These are phyloP conservation scores for Umbilicus rupestris DNA, from an alignment of 164 flowering plant species.

Conservation along the genomic window DNA sequence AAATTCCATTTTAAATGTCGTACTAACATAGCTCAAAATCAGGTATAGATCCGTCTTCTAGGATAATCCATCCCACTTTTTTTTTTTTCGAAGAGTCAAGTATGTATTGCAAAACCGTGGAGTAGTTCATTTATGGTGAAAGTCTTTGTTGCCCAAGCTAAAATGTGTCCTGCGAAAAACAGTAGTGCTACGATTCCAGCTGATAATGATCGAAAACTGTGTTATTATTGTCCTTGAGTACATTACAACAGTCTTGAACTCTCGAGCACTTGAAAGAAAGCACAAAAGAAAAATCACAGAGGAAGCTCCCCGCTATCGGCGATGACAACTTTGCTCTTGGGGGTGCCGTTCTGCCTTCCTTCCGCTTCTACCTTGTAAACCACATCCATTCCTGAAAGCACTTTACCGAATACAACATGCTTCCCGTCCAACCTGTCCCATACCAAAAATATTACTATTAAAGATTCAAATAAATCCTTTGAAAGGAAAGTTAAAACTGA, in stretches of 20 bases:
- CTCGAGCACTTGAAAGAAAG: background rate
- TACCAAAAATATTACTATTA: background rate
- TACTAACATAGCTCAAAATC: no score
- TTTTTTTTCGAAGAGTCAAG: no score
- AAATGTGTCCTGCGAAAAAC: no score
- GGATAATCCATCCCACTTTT: no score
- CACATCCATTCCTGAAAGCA: constrained; percentile 65
- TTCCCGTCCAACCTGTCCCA: constrained; percentile 62
- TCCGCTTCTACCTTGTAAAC: constrained; percentile 63
- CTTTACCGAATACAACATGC: constrained; percentile 69
- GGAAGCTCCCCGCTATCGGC: constrained; percentile 63
- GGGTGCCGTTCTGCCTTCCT: constrained; percentile 53
- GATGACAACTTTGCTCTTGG: constrained; percentile 52
- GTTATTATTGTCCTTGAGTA: no score
- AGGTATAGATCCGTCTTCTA: no score
- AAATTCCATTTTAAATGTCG: no score
- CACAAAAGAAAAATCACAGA: constrained; percentile 16
- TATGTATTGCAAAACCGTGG: no score
- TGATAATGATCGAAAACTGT: no score
- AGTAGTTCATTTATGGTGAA: no score
- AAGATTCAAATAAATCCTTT: background rate
- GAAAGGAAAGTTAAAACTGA: background rate
- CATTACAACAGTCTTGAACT: background rate
- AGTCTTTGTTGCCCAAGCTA: no score
- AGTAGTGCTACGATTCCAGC: no score